Percentiles rank a stretch among this genome's conserved stretches.
These are phyloP conservation scores for Exophiala alcalophila DNA, from an alignment of 2,329 filamentous ascomycete species.

Conservation along the genomic window DNA sequence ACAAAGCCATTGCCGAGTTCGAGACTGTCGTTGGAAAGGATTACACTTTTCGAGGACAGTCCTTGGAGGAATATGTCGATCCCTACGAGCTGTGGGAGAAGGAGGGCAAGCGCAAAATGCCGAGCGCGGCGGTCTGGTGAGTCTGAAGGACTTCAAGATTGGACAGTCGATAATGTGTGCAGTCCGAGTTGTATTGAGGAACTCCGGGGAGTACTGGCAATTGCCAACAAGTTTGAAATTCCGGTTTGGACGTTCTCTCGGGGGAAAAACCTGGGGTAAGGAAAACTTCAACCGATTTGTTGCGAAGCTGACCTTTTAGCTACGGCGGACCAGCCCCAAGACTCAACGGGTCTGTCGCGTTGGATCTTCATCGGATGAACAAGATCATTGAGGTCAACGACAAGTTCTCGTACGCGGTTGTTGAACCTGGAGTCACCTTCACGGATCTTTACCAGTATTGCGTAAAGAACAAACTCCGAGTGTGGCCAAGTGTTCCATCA, in stretches of 20 bases:
- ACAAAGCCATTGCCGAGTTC: slow-evolving; percentile 12
- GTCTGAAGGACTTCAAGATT: not conserved
- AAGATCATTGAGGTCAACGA: slow-evolving; percentile 36
- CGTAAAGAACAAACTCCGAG: slow-evolving; percentile 37
- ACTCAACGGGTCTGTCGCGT: slow-evolving; percentile 44
- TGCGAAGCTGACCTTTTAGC: slow-evolving; percentile 30
- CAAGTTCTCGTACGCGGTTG: slow-evolving; percentile 34
- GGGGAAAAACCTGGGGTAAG: slow-evolving; percentile 28
- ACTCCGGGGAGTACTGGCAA: slow-evolving; percentile 19
- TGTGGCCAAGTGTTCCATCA: slow-evolving; percentile 50
- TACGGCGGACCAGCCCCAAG: slow-evolving; percentile 52
- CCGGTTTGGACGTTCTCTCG: slow-evolving; percentile 28
- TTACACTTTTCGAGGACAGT: slow-evolving; percentile 7
- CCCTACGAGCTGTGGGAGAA: slow-evolving; percentile 24
- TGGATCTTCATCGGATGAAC: slow-evolving; percentile 43
- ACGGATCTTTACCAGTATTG: slow-evolving; percentile 46
- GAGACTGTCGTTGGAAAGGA: slow-evolving; percentile 15
- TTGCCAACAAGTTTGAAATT: slow-evolving; percentile 24
- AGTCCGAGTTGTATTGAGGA: slow-evolving; percentile 19
- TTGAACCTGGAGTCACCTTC: slow-evolving; percentile 48
- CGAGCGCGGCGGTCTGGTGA: slow-evolving; percentile 22
- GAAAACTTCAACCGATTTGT: not conserved
- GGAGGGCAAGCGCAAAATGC: slow-evolving; percentile 21
- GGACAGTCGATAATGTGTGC: not conserved
- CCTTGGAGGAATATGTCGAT: slow-evolving; percentile 24